phyloP scores from a whole-genome alignment of 495 filamentous ascomycete species.

The Lepidopterella palustris region DNA sequence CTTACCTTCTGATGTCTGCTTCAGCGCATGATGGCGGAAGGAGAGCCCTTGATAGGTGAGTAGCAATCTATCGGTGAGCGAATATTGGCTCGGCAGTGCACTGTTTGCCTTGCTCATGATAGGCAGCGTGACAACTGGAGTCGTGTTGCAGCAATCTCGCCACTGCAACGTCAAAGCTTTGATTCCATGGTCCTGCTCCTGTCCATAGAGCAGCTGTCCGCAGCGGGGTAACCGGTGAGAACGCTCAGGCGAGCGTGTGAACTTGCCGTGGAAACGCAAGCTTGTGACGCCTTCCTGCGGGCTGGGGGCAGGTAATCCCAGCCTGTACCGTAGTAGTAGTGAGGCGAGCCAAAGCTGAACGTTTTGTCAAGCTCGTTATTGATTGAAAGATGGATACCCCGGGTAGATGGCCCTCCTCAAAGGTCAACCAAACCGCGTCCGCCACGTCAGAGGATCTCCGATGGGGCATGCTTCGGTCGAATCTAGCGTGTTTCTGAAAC shows the following conservation, averaged over 20 bases:
- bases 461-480: constrained; percentile 31
- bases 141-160: constrained; percentile 25
- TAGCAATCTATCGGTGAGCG: constrained; percentile 26
- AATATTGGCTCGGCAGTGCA: constrained; percentile 25
- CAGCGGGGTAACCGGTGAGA: constrained; percentile 28
- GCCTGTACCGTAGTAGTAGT: constrained; percentile 15
- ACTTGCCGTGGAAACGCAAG: constrained; percentile 19
- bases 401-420: constrained; percentile 22
- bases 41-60: constrained; percentile 18
- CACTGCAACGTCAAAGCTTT: constrained; percentile 20
- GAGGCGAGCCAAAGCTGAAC: constrained; percentile 19
- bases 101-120: constrained; percentile 13
- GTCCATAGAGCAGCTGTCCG: constrained; percentile 16
- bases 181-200: constrained; percentile 12
- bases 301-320: constrained; percentile 22
- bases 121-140: constrained; percentile 14
- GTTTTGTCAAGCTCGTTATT: constrained; percentile 24
- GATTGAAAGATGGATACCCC: constrained; percentile 22
- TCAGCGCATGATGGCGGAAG: constrained; percentile 20
- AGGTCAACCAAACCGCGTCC: constrained; percentile 31
- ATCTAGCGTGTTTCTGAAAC: constrained; percentile 27
- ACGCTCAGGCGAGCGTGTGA: constrained; percentile 24
- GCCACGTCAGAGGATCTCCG: constrained; percentile 37
- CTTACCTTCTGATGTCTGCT: background rate
- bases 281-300: constrained; percentile 26